Evolutionary conservation across 305 asterid genomes (phyloP).

Genomic region (Petunia hybrid): DNA sequence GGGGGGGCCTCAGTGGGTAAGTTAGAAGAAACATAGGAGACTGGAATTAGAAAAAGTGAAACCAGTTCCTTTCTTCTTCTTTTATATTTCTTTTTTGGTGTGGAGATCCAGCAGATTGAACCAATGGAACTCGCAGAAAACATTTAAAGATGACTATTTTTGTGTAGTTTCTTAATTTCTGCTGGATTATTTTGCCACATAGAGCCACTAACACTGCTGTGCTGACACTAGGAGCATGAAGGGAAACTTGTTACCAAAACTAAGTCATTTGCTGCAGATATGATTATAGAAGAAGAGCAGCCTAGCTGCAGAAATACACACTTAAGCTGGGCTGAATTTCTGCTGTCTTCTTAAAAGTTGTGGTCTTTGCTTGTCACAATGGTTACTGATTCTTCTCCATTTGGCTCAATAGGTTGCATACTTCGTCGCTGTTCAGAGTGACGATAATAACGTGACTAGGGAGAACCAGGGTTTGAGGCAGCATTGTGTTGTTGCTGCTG

Average conservation of each 20-base stretch:
- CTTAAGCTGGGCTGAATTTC: background rate
- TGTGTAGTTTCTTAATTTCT: background rate
- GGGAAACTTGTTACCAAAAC: too few relatives aligned
- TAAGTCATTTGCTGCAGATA: background rate
- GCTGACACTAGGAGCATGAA: too few relatives aligned
- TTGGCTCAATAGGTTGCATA: slow-evolving; percentile 63
- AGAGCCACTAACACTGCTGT: background rate
- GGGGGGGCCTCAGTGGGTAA: too few relatives aligned
- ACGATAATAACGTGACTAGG: slow-evolving; percentile 42
- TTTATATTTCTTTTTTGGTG: too few relatives aligned
- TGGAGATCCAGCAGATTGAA: background rate
- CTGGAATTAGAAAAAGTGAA: background rate
- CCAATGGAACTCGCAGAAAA: background rate
- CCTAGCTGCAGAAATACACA: background rate
- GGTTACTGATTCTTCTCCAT: background rate
- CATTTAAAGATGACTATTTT: background rate
- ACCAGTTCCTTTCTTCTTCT: background rate
- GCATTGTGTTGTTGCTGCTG: slow-evolving; percentile 76
- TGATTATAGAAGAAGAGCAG: background rate
- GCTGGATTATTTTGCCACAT: background rate
- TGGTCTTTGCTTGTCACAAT: background rate
- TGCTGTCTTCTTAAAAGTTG: background rate
- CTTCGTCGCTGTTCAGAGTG: slow-evolving; percentile 79
- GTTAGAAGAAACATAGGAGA: background rate
- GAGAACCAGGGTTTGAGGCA: slow-evolving; percentile 56